Conservation (phyloP, 2,329 filamentous ascomycete species). For the Arthroderma sp. region DNA sequence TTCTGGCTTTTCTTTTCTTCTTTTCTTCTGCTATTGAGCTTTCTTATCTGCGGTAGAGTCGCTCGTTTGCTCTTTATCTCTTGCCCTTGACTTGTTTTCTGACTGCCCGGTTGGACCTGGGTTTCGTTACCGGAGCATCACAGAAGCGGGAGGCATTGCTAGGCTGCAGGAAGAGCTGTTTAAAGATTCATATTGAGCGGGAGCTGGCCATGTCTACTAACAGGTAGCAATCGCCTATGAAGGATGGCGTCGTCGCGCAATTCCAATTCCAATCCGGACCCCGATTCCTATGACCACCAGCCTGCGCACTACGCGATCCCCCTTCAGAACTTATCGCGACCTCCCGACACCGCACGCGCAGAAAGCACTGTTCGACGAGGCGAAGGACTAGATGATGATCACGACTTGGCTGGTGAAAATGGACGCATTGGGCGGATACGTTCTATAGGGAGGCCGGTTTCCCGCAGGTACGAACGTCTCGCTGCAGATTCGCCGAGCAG, state of each 20-base stretch:
- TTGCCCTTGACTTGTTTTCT: no score
- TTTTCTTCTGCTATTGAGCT: no score
- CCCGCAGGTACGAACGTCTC: slow-evolving; percentile 40
- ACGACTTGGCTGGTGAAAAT: slow-evolving; percentile 26
- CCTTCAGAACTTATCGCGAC: slow-evolving; percentile 47
- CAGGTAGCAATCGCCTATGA: slow-evolving; percentile 24
- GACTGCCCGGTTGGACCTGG: no score
- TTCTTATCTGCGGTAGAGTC: no score
- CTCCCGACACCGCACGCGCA: slow-evolving; percentile 18
- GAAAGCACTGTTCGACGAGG: slow-evolving; percentile 18
- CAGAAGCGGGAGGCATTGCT: no score
- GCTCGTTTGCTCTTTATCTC: no score
- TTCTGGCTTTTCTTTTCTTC: no score
- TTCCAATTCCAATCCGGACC: slow-evolving; percentile 21
- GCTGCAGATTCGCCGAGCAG: slow-evolving; percentile 39
- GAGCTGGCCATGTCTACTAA: slow-evolving; percentile 27
- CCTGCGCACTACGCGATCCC: slow-evolving; percentile 49
- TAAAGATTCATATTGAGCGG: neutral
- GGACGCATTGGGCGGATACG: slow-evolving; percentile 33
- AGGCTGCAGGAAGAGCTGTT: no score
- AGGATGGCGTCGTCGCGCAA: slow-evolving; percentile 24
- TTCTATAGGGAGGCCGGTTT: slow-evolving; percentile 27
- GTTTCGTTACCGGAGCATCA: no score
- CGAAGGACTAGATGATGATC: slow-evolving; percentile 17
- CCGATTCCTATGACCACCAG: slow-evolving; percentile 4